These are phyloP conservation scores for Fusarium xylarioides DNA, from an alignment of 2,329 filamentous ascomycete species.

Conservation along the genomic window DNA sequence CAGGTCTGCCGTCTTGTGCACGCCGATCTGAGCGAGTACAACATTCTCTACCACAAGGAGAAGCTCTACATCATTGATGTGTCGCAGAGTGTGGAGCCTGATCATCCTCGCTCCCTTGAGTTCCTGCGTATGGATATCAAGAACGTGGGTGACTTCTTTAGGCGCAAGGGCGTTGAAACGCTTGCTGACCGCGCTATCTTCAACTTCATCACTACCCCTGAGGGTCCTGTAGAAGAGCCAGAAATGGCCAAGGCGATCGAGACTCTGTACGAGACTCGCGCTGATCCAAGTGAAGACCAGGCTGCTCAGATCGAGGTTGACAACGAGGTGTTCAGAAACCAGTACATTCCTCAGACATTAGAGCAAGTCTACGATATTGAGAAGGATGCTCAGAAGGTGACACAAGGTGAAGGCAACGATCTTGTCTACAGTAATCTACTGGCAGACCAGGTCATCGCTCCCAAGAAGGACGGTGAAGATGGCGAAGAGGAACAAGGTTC, in stretches of 20 bases:
- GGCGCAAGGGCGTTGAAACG: slow-evolving; percentile 81
- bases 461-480: slow-evolving; percentile 50
- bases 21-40: slow-evolving; percentile 98
- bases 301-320: slow-evolving; percentile 76
- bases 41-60: slow-evolving; percentile 86
- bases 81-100: slow-evolving; percentile 95
- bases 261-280: slow-evolving; percentile 69
- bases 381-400: slow-evolving; percentile 82
- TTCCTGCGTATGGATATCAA: slow-evolving; percentile 99
- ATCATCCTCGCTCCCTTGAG: slow-evolving; percentile 90
- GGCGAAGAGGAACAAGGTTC: slow-evolving; percentile 48
- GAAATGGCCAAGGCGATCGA: slow-evolving; percentile 71
- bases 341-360: slow-evolving; percentile 95
- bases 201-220: slow-evolving; percentile 76
- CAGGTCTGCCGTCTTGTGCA: slow-evolving; percentile 92
- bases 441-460: slow-evolving; percentile 69
- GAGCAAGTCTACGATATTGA: slow-evolving; percentile 98
- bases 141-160: slow-evolving; percentile 94
- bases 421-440: slow-evolving; percentile 87
- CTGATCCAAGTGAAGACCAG: slow-evolving; percentile 59
- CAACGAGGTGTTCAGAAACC: slow-evolving; percentile 91
- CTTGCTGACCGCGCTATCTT: slow-evolving; percentile 84
- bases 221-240: slow-evolving; percentile 68
- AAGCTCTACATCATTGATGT: slow-evolving; percentile 96
- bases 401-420: slow-evolving; percentile 76